Conservation (phyloP, 805 yeast genomes). For the Candida ovalis region DNA sequence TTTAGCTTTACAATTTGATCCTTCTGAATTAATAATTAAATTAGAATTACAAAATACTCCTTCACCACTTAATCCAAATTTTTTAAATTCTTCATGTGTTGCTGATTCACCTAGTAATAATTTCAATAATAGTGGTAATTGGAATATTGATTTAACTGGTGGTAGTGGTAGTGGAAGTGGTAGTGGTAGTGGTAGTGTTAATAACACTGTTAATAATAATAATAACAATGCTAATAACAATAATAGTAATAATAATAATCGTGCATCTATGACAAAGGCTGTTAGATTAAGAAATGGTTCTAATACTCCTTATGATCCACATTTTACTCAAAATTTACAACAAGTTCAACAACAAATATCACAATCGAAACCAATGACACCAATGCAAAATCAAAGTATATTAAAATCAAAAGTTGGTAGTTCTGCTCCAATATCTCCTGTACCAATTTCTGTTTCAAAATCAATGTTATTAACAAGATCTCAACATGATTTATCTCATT, state of each 20-base stretch:
- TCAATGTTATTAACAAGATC: constrained; percentile 17
- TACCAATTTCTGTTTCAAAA: constrained; percentile 24
- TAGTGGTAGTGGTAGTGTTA: no score
- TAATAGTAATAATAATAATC: background rate
- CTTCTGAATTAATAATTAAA: constrained; percentile 56
- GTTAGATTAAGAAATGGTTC: background rate
- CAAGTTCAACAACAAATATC: background rate
- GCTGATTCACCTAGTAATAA: background rate
- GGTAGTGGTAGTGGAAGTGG: no score
- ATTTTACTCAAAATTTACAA: background rate
- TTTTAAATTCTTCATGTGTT: no score
- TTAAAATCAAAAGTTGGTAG: constrained; percentile 5
- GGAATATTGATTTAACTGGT: no score
- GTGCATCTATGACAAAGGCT: background rate
- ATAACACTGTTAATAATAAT: background rate
- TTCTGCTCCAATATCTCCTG: constrained; percentile 25
- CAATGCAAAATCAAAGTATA: constrained; percentile 4
- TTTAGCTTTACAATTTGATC: constrained; percentile 56
- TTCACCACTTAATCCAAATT: constrained; percentile 8
- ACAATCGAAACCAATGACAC: constrained; percentile 4
- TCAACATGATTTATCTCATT: constrained; percentile 5
- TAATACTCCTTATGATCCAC: background rate
- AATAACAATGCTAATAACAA: background rate
- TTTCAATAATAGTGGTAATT: no score
- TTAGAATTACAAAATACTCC: constrained; percentile 17